Evolutionary conservation across 2,329 filamentous ascomycete genomes (phyloP).

Genomic region (Clarireedia monteithiana): DNA sequence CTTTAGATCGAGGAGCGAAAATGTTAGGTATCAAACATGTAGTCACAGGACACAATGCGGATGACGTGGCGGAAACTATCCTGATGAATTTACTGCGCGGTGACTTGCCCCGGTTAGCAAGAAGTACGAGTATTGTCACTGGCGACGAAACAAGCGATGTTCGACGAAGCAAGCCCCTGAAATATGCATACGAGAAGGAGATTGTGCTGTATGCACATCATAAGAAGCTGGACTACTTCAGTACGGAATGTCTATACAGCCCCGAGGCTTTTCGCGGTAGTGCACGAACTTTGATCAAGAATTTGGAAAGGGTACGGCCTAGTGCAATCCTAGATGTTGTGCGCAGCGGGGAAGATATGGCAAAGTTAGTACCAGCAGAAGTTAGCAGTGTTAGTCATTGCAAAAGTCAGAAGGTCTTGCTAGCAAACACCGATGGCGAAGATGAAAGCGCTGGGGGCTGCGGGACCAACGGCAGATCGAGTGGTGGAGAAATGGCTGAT

Average conservation of each 20-base stretch:
- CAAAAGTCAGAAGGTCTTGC: slow-evolving; percentile 35
- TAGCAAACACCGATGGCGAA: slow-evolving; percentile 27
- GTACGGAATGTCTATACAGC: slow-evolving; percentile 96
- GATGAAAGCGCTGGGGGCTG: slow-evolving; percentile 61
- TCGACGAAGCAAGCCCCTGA: slow-evolving; percentile 91
- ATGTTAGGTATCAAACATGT: slow-evolving; percentile 85
- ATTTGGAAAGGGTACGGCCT: slow-evolving; percentile 83
- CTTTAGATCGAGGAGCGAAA: slow-evolving; percentile 84
- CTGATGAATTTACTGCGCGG: slow-evolving; percentile 94
- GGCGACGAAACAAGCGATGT: slow-evolving; percentile 73
- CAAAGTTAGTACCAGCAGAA: slow-evolving; percentile 65
- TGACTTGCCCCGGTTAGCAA: slow-evolving; percentile 76
- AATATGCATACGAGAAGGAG: slow-evolving; percentile 98
- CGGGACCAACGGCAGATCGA: slow-evolving; percentile 60
- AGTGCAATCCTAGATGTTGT: slow-evolving; percentile 95
- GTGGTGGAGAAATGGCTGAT: slow-evolving; percentile 70
- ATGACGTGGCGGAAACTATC: slow-evolving; percentile 94
- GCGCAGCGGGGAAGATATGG: slow-evolving; percentile 93
- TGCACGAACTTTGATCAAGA: slow-evolving; percentile 87
- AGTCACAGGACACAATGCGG: slow-evolving; percentile 94
- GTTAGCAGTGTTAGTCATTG: slow-evolving; percentile 40
- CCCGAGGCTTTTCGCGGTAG: slow-evolving; percentile 94
- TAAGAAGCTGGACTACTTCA: slow-evolving; percentile 96
- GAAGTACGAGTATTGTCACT: slow-evolving; percentile 86
- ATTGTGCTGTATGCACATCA: slow-evolving; percentile 97